These are phyloP conservation scores for Hypoxylon sp. DNA, from an alignment of 2,329 filamentous ascomycete species.

Conservation along the genomic window DNA sequence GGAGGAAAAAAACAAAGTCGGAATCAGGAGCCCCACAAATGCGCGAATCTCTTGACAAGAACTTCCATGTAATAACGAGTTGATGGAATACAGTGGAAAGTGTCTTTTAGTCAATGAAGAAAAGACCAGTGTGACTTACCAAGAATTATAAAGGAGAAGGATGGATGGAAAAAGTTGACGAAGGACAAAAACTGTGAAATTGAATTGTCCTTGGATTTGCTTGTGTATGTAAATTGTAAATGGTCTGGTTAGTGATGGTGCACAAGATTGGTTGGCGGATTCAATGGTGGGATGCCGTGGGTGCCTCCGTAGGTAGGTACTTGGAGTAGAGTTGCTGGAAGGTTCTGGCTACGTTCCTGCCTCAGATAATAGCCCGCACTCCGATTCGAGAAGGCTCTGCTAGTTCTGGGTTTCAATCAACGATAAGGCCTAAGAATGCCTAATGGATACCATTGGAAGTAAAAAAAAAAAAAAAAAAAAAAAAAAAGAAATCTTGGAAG, in stretches of 20 bases:
- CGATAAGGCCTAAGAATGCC: not conserved
- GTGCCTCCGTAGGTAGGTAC: constrained; percentile 22
- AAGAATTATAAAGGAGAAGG: constrained; percentile 9
- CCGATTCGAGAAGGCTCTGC: constrained; percentile 43
- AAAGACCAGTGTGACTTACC: constrained; percentile 29
- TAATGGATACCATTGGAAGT: not conserved
- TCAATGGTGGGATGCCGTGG: not conserved
- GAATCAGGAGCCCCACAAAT: constrained; percentile 37
- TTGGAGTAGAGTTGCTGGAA: constrained; percentile 33
- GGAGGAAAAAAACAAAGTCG: constrained; percentile 36
- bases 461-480: constrained; percentile 3
- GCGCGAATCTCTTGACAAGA: too few species aligned
- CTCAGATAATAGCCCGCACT: constrained; percentile 31
- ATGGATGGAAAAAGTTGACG: constrained; percentile 7
- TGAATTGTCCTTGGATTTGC: too few species aligned
- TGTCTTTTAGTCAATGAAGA: too few species aligned
- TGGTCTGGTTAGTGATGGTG: too few species aligned
- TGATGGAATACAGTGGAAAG: too few species aligned
- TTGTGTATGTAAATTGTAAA: too few species aligned
- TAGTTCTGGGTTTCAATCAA: constrained; percentile 9
- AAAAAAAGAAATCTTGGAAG: not conserved
- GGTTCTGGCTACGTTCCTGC: constrained; percentile 37
- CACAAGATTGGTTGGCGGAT: constrained; percentile 33
- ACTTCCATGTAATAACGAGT: too few species aligned
- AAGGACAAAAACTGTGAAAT: too few species aligned